Base-by-base conservation (phyloP, 1,284 basidiomycete species). In the Wallemia hederae region DNA sequence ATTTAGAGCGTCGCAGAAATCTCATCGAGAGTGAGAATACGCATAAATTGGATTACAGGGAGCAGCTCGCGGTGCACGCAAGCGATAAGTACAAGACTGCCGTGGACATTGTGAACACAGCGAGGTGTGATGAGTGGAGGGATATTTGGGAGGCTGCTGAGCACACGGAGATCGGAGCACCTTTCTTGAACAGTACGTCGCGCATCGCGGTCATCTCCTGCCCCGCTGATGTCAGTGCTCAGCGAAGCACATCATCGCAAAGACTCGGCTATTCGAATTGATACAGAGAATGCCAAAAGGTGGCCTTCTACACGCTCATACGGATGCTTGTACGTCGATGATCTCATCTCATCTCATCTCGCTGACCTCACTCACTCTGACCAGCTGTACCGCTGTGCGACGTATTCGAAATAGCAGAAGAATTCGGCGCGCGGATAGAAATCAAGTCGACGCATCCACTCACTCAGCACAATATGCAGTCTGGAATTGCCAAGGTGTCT, bases 231-330 rank as follows among this genome's bases (percentile, higher is more conserved):
- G 22, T 17, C 39, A 49, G 11, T n/a, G 14, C 19, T 49, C 19
- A 49, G 39, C 39, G 9, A 49, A 49, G 22, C 5, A 49, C n/a
- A 49, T 49, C 5, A 49, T 49, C 39, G n/a, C 11, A n/a, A 17
- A 14, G 19, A 49, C 14, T 3, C 11, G 22, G n/a, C 39, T 49
- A n/a, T 49, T 17, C 22, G 39, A 49, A 22, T 17, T 49, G 5
- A 49, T 49, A 7, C 5, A 49, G 39, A 49, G 19, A 81, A 82
- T 84, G 80, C 82, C 82, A 11, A 84, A 84, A 68, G 82, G 82
- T 57, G 81, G 75, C 0, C 72, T 83, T 2, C 72, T 84, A 19
- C 82, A 84, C 66, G 77, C 74, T 0, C 82, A 84, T 66, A 72
- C 83, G 9, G 81, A 82, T 65, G 77, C 80, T 15, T 17, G 39